Conservation (phyloP, 2,329 filamentous ascomycete species). For the Trematosphaeria pertusa region DNA sequence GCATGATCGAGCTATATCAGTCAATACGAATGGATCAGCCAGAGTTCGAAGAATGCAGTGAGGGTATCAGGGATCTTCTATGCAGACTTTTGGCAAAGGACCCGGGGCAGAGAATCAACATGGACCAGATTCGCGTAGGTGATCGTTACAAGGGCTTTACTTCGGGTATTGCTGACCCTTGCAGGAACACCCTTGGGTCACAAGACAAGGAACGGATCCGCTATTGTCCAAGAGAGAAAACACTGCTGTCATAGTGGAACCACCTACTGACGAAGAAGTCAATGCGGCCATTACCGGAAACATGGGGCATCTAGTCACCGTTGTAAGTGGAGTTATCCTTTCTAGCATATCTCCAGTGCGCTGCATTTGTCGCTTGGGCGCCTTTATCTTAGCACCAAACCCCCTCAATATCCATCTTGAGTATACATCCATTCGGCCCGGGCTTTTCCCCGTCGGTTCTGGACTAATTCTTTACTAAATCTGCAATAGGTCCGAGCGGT, state of each 20-base stretch:
- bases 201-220: slow-evolving; percentile 76
- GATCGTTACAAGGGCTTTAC: background rate
- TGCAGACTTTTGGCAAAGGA: slow-evolving; percentile 80
- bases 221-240: slow-evolving; percentile 86
- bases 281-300: slow-evolving; percentile 89
- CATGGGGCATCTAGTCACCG: slow-evolving; percentile 83
- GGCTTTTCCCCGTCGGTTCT: too few relatives aligned
- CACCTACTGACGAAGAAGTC: slow-evolving; percentile 88
- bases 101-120: slow-evolving; percentile 79
- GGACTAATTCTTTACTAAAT: too few relatives aligned
- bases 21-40: slow-evolving; percentile 78
- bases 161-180: slow-evolving; percentile 18
- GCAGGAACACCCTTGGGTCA: slow-evolving; percentile 93
- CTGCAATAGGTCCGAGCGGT: slow-evolving; percentile 80
- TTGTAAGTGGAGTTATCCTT: slow-evolving; percentile 61
- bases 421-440: too few relatives aligned
- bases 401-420: too few relatives aligned
- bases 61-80: slow-evolving; percentile 78
- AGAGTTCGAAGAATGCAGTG: slow-evolving; percentile 67
- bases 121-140: slow-evolving; percentile 80
- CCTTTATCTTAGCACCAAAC: background rate
- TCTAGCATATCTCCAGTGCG: background rate
- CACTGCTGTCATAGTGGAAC: slow-evolving; percentile 77
- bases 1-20: slow-evolving; percentile 86
- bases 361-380: background rate